Percentiles rank a stretch among this genome's conserved stretches.
These are phyloP conservation scores for Phoma sp. DNA, from an alignment of 2,329 filamentous ascomycete genomes.

Conservation along the genomic window DNA sequence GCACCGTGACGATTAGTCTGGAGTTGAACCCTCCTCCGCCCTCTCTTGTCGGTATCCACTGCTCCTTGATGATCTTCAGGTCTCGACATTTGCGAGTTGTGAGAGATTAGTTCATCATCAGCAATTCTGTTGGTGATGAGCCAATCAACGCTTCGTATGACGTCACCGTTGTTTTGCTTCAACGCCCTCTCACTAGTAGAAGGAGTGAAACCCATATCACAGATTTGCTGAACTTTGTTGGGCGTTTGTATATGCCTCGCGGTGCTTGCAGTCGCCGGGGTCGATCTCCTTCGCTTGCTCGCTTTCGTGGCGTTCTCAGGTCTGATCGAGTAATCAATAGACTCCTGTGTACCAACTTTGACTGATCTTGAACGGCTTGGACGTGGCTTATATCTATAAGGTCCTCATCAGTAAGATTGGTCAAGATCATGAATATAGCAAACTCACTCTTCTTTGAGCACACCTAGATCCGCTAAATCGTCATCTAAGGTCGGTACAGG, in stretches of 20 bases:
- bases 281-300: constrained; percentile 34
- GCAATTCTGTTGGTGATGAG: constrained; percentile 33
- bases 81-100: neutral
- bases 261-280: constrained; percentile 7
- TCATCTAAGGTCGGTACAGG: constrained; percentile 28
- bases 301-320: constrained; percentile 36
- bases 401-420: neutral
- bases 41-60: neutral
- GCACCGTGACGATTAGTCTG: neutral
- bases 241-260: constrained; percentile 27
- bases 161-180: constrained; percentile 35
- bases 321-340: constrained; percentile 38
- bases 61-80: neutral
- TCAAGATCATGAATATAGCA: no score
- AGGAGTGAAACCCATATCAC: constrained; percentile 47
- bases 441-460: constrained; percentile 40
- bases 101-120: constrained; percentile 40
- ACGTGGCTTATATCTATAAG: constrained; percentile 38
- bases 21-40: neutral
- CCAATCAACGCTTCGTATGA: constrained; percentile 42
- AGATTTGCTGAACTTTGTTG: constrained; percentile 40
- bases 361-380: constrained; percentile 47
- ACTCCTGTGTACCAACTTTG: constrained; percentile 24
- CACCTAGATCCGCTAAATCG: constrained; percentile 27
- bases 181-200: constrained; percentile 35